Evolutionary conservation across 2,329 filamentous ascomycete genomes (phyloP).

Genomic region (Huntiella moniliformis): DNA sequence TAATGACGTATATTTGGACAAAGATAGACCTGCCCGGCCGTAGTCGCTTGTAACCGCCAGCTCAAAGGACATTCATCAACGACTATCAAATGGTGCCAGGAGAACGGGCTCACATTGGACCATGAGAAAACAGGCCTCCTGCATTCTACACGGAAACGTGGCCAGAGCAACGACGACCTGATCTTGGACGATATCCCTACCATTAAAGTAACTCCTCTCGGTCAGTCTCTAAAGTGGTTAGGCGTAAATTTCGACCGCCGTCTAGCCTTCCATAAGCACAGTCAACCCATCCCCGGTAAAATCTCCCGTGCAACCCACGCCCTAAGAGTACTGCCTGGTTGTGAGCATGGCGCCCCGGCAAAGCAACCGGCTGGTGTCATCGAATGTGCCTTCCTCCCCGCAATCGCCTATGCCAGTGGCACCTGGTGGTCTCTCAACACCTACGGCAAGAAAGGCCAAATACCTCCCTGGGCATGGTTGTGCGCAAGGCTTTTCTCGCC

Average conservation of each 20-base stretch:
- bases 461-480: background rate
- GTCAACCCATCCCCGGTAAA: background rate
- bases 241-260: background rate
- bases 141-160: background rate
- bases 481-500: background rate
- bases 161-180: background rate
- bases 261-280: background rate
- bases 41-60: background rate
- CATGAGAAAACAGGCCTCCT: slow-evolving; percentile 1
- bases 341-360: background rate
- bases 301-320: background rate
- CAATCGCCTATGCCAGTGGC: background rate
- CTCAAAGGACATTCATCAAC: background rate
- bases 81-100: background rate
- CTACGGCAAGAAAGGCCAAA: background rate
- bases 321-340: background rate
- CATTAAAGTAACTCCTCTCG: background rate
- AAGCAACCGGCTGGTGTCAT: background rate
- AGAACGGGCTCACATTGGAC: background rate
- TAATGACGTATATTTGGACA: too few relatives aligned
- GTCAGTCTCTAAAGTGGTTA: background rate
- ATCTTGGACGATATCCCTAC: background rate
- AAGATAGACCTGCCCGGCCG: too few relatives aligned
- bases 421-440: background rate
- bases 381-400: background rate